Percentiles rank a stretch among this genome's conserved stretches.
phyloP scores from a whole-genome alignment of 129 eudicot genomes.

The Centella asiatica region DNA sequence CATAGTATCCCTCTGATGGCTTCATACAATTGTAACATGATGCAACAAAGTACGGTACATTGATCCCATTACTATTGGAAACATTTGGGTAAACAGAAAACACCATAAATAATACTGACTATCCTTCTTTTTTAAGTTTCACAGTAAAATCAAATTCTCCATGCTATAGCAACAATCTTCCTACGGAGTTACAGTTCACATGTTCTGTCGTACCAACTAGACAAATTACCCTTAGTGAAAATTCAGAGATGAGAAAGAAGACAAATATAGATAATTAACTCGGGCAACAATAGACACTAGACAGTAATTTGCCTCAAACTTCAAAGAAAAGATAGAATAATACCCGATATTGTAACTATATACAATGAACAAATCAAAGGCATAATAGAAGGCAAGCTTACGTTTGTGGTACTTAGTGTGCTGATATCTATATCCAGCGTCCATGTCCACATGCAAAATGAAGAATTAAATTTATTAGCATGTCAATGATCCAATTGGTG shows the following conservation, averaged over 20 bases:
- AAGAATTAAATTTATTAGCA: constrained; percentile 21
- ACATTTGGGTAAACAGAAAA: not conserved
- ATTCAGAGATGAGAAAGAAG: too few species aligned
- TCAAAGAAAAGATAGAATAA: not conserved
- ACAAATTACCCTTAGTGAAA: too few species aligned
- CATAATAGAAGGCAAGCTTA: constrained; percentile 35
- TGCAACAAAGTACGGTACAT: not conserved
- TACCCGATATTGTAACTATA: not conserved
- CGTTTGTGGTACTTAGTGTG: constrained; percentile 99
- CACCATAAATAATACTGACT: too few species aligned
- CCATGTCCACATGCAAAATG: constrained; percentile 47
- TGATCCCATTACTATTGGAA: not conserved
- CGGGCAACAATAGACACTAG: not conserved
- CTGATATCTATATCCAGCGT: constrained; percentile 70
- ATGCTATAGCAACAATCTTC: not conserved
- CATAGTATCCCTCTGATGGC: not conserved
- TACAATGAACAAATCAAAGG: not conserved
- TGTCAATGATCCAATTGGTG: too few species aligned
- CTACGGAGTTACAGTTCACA: too few species aligned
- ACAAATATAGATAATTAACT: too few species aligned
- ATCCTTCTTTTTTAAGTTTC: too few species aligned
- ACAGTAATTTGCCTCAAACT: not conserved
- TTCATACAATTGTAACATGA: not conserved
- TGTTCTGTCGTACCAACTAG: too few species aligned
- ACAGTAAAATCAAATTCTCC: not conserved